Percentiles rank a stretch among this genome's conserved stretches.
Evolutionary conservation across 2,329 filamentous ascomycete genomes (phyloP).

Genomic region (Xylariales sp.): DNA sequence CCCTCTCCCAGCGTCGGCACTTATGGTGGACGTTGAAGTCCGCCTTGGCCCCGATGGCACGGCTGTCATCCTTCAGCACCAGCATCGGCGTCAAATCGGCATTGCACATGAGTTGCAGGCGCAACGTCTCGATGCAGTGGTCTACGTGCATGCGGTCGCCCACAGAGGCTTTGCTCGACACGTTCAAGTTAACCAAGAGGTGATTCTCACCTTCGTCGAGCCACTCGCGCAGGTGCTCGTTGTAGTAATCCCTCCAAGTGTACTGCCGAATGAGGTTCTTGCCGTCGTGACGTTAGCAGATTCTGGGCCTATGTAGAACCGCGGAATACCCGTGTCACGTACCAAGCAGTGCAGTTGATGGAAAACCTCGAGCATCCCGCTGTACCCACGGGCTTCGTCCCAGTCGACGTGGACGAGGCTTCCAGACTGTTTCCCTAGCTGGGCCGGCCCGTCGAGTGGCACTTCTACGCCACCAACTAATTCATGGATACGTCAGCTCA

Average conservation of each 20-base stretch:
- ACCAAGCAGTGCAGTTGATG: conserved; percentile 30
- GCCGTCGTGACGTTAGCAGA: neutral
- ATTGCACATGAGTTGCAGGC: conserved; percentile 28
- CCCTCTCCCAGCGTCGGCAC: conserved; percentile 21
- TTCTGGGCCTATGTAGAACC: neutral
- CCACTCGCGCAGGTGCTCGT: conserved; percentile 15
- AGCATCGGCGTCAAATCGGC: conserved; percentile 28
- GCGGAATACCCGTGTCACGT: neutral
- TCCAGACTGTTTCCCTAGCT: conserved; percentile 3
- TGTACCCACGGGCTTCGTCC: conserved; percentile 20
- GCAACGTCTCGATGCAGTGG: conserved; percentile 33
- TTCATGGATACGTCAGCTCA: neutral
- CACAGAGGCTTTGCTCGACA: conserved; percentile 7
- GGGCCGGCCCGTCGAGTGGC: conserved; percentile 13
- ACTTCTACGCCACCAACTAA: conserved; percentile 19
- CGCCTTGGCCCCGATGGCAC: conserved; percentile 5
- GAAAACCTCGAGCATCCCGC: conserved; percentile 28
- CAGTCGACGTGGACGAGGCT: conserved; percentile 3
- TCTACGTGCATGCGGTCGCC: conserved; percentile 30
- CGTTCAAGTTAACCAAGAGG: conserved; percentile 17
- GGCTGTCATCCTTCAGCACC: conserved; percentile 1
- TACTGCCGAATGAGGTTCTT: conserved; percentile 29
- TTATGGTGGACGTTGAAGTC: conserved; percentile 30
- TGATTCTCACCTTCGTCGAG: neutral
- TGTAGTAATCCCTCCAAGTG: conserved; percentile 30